Percentiles rank a stretch among this genome's conserved stretches.
Conservation (phyloP, 495 filamentous ascomycete species). For the Neurospora hispaniola region DNA sequence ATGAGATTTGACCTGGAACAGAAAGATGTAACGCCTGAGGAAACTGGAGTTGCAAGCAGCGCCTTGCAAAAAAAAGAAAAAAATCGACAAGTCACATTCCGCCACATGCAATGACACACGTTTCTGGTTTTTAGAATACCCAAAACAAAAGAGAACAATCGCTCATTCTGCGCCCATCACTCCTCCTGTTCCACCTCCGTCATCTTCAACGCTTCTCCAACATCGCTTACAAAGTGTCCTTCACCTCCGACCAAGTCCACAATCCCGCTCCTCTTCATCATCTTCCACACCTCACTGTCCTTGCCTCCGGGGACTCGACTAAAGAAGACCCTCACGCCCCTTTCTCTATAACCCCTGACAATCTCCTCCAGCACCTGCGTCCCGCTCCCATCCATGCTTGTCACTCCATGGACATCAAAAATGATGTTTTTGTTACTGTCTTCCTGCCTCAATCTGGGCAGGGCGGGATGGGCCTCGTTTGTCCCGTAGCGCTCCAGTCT, state of each 20-base stretch:
- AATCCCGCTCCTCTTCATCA: slow-evolving; percentile 74
- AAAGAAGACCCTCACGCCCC: slow-evolving; percentile 79
- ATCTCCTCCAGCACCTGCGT: slow-evolving; percentile 88
- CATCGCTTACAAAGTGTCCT: slow-evolving; percentile 66
- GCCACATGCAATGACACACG: background rate
- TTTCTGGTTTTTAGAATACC: background rate
- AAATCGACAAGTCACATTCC: background rate
- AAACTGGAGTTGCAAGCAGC: too few relatives aligned
- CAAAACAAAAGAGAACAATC: background rate
- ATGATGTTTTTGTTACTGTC: slow-evolving; percentile 82
- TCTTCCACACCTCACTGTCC: slow-evolving; percentile 53
- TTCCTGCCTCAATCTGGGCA: slow-evolving; percentile 60
- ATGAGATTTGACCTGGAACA: background rate
- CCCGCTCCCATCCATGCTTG: slow-evolving; percentile 82
- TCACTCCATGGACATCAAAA: slow-evolving; percentile 94
- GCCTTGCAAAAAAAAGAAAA: too few relatives aligned
- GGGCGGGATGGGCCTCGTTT: slow-evolving; percentile 68
- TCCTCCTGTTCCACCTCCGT: slow-evolving; percentile 53
- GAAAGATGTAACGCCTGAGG: background rate
- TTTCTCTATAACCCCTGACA: slow-evolving; percentile 59
- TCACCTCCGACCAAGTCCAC: slow-evolving; percentile 66
- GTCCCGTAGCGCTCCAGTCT: slow-evolving; percentile 84
- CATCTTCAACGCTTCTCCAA: slow-evolving; percentile 72
- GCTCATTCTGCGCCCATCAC: background rate
- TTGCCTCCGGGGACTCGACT: slow-evolving; percentile 53